Percentiles rank a stretch among this genome's conserved stretches.
These are phyloP conservation scores for Lolium perenne DNA, from an alignment of 176 grass and related monocot genomes.

Conservation along the genomic window DNA sequence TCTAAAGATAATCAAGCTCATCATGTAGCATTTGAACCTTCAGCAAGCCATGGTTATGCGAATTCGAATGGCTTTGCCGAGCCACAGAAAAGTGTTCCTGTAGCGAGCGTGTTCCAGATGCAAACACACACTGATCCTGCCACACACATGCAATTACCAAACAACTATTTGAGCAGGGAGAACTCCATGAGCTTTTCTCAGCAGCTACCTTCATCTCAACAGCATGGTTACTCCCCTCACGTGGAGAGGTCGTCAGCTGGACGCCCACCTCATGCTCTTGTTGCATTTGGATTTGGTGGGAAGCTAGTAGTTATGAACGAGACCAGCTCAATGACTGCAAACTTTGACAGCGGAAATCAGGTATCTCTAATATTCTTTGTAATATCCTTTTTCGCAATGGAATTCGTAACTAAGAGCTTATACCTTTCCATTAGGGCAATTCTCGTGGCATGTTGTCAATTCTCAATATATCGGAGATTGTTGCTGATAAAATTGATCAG, in stretches of 20 bases:
- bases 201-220: slow-evolving; percentile 53
- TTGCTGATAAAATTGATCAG: slow-evolving; percentile 63
- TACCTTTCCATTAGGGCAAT: slow-evolving; percentile 54
- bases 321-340: slow-evolving; percentile 54
- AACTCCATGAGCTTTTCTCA: slow-evolving; percentile 51
- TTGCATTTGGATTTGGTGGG: slow-evolving; percentile 88
- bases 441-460: slow-evolving; percentile 59
- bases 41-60: slow-evolving; percentile 41
- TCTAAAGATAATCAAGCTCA: slow-evolving; percentile 47
- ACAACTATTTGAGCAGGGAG: slow-evolving; percentile 56
- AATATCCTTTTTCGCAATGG: slow-evolving; percentile 27
- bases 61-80: slow-evolving; percentile 39
- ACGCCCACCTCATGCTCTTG: slow-evolving; percentile 74
- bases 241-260: slow-evolving; percentile 79
- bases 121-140: slow-evolving; percentile 40
- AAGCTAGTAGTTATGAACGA: slow-evolving; percentile 86
- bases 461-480: slow-evolving; percentile 66
- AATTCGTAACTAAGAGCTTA: slow-evolving; percentile 38
- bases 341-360: slow-evolving; percentile 66
- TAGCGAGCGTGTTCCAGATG: slow-evolving; percentile 35
- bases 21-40: slow-evolving; percentile 33
- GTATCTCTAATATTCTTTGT: slow-evolving; percentile 45
- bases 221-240: slow-evolving; percentile 59
- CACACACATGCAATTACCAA: slow-evolving; percentile 44
- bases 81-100: slow-evolving; percentile 30